Percentiles rank a stretch among this genome's conserved stretches.
These are phyloP conservation scores for Mesotaenium endlicherianum DNA, from an alignment of 139 green algal genomes.

Conservation along the genomic window DNA sequence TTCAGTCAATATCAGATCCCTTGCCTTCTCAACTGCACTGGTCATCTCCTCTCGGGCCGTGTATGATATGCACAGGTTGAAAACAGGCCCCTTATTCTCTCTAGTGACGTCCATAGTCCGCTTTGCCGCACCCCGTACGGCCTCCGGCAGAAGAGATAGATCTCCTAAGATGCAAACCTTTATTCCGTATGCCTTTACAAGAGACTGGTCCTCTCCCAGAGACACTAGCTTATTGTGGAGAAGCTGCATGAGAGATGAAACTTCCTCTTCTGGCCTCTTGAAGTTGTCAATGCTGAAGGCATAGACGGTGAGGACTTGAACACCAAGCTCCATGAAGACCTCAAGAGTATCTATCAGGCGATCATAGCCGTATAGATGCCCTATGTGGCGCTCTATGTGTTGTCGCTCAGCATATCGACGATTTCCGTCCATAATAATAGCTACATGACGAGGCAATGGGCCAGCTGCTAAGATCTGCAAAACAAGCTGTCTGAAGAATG, in stretches of 20 bases:
- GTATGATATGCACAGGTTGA: neutral
- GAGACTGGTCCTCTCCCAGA: neutral
- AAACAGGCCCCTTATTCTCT: neutral
- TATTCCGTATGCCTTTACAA: neutral
- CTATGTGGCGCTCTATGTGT: conserved; percentile 30
- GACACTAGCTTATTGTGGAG: neutral
- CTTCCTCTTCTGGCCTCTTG: conserved; percentile 42
- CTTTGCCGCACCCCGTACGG: neutral
- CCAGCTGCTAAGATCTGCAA: neutral
- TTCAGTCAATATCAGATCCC: neutral
- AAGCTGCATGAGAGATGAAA: neutral
- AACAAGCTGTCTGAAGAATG: neutral
- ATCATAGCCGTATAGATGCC: conserved; percentile 62
- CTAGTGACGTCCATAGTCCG: neutral
- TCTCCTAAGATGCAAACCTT: neutral
- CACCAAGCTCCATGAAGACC: conserved; percentile 54
- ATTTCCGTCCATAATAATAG: conserved; percentile 80
- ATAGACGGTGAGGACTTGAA: conserved; percentile 71
- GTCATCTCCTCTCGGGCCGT: neutral
- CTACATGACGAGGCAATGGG: conserved; percentile 54
- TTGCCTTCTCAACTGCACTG: neutral
- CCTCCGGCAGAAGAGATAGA: neutral
- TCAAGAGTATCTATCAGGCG: conserved; percentile 55
- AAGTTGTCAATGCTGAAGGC: conserved; percentile 76
- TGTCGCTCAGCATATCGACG: conserved; percentile 59